Evolutionary conservation across 176 grass and related monocot genomes (phyloP).

Genomic region (Phragmites australis): DNA sequence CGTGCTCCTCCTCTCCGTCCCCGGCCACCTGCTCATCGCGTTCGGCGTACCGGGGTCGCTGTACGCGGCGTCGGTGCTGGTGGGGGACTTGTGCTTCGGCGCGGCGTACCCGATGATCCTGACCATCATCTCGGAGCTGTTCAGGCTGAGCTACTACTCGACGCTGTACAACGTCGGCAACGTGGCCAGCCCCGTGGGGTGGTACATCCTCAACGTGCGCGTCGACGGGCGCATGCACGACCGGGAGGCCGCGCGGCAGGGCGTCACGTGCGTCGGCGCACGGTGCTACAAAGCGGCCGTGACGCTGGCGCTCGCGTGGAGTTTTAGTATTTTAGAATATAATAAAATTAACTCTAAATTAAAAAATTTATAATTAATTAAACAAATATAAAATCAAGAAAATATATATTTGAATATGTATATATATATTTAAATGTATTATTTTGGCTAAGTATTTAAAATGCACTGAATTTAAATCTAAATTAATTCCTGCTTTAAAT

Average conservation of each 20-base stretch:
- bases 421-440: too few relatives aligned
- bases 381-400: too few relatives aligned
- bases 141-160: slow-evolving; percentile 55
- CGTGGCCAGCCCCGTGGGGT: slow-evolving; percentile 38
- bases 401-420: too few relatives aligned
- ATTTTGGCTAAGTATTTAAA: too few relatives aligned
- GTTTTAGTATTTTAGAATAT: too few relatives aligned
- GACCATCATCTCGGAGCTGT: slow-evolving; percentile 48
- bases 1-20: slow-evolving; percentile 35
- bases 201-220: slow-evolving; percentile 53
- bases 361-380: too few relatives aligned
- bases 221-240: slow-evolving; percentile 54
- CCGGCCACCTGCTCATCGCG: slow-evolving; percentile 39
- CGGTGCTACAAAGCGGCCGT: slow-evolving; percentile 38
- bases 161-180: slow-evolving; percentile 46
- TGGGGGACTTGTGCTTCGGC: slow-evolving; percentile 57
- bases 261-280: slow-evolving; percentile 38
- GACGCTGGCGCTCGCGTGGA: too few relatives aligned
- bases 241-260: slow-evolving; percentile 34
- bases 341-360: too few relatives aligned
- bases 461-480: too few relatives aligned
- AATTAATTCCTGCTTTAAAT: too few relatives aligned
- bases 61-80: slow-evolving; percentile 39
- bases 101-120: slow-evolving; percentile 40
- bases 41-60: slow-evolving; percentile 41